A percentile compares a stretch with the other conserved stretches of the same genome.
These are phyloP conservation scores for Naganishia liquefaciens DNA, from an alignment of 1,284 basidiomycete species.

Conservation along the genomic window DNA sequence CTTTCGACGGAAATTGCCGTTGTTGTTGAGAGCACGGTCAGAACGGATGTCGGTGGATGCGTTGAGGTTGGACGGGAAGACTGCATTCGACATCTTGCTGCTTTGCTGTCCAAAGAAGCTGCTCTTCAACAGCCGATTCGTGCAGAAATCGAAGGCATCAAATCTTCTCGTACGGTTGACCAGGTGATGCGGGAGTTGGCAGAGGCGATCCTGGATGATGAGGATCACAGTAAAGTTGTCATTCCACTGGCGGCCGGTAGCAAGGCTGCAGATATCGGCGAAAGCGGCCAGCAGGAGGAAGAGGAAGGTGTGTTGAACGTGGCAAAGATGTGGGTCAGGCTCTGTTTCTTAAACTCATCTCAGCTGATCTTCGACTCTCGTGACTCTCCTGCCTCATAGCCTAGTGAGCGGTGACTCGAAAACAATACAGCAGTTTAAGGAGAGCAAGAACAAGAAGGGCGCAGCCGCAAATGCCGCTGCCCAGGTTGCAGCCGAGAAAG, in stretches of 20 bases:
- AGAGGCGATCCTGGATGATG: slow-evolving; percentile 47
- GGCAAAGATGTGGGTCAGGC: slow-evolving; percentile 56
- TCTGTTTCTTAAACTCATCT: slow-evolving; percentile 32
- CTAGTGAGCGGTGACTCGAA: slow-evolving; percentile 56
- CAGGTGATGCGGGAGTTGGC: slow-evolving; percentile 44
- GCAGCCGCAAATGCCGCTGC: slow-evolving; percentile 56
- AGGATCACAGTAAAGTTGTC: slow-evolving; percentile 40
- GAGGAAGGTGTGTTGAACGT: slow-evolving; percentile 75
- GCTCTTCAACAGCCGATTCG: slow-evolving; percentile 63
- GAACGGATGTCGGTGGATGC: slow-evolving; percentile 63
- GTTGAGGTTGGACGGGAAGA: slow-evolving; percentile 69
- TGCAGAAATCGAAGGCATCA: slow-evolving; percentile 55
- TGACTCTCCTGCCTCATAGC: slow-evolving; percentile 75
- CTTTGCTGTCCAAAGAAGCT: slow-evolving; percentile 67
- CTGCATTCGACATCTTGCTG: slow-evolving; percentile 73
- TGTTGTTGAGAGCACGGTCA: slow-evolving; percentile 73
- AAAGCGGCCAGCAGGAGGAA: slow-evolving; percentile 60
- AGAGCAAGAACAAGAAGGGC: slow-evolving; percentile 55
- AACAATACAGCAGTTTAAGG: slow-evolving; percentile 46
- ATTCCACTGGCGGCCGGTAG: slow-evolving; percentile 40
- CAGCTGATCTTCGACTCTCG: slow-evolving; percentile 77
- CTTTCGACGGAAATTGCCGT: slow-evolving; percentile 67
- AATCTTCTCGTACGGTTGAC: slow-evolving; percentile 31
- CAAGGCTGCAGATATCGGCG: slow-evolving; percentile 35
- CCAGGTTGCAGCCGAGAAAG: slow-evolving; percentile 61